Base-by-base conservation (phyloP, 148 eudicot genomes). In the Vaccinium vitisidaea region DNA sequence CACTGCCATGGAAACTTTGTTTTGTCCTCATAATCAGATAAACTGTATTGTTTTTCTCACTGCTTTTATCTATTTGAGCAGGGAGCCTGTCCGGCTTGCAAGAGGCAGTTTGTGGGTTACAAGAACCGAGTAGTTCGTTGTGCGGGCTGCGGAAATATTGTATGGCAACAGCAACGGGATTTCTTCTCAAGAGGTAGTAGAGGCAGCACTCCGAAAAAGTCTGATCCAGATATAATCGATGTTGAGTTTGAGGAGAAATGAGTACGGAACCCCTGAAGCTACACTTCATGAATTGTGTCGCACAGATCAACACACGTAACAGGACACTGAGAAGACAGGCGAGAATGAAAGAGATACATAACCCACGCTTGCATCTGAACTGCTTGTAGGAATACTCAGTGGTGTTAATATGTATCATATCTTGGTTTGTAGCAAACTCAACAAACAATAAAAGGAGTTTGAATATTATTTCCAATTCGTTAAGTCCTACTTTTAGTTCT, bases 81-180 rank as follows among this genome's bases (percentile, higher is more conserved):
- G 99, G 99, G 99, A n/a, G 86, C 91, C 78, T 97, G 98, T 93
- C 99, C 99, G 21, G 90, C 98, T 67, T 97, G 99, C 88, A 95
- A 90, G 91, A 94, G 91, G 85, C 93, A 91, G 79, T 97, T 97
- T 86, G 87, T 30, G 79, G 98, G 98, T 25, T 84, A 84, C 86
- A 96, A 92, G 88, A 92, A 67, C 88, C 94, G 89, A 88, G 86
- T 88, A 25, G 88, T 96, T 79, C 93, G 95, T 30, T 96, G 98
- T 83, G 56, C 88, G 27, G 92, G 92, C 54, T 96, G 98, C 81
- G 92, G 98, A 79, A 96, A 92, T 89, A 88, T 89, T n/a, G 98
- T 96, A 56, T 96, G 98, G 98, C 98, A 96, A 84, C 98, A 96
- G 25, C 88, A 95, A 80, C 92, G 91, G 15, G 96, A 92, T 75